phyloP scores from a whole-genome alignment of 2,329 filamentous ascomycete species.

The Escovopsis sp. region DNA sequence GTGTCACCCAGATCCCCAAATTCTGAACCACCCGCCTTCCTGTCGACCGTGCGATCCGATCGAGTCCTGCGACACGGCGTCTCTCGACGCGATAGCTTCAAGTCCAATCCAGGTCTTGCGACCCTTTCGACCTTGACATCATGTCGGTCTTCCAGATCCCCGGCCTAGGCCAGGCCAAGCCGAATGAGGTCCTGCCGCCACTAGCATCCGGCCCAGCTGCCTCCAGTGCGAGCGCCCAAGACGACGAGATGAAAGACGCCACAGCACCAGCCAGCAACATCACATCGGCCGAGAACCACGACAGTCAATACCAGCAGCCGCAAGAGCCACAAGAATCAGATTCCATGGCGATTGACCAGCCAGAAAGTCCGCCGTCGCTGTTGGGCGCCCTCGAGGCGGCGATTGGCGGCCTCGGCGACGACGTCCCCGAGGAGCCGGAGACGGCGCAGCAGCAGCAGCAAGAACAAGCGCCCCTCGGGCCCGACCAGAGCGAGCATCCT shows the following conservation, averaged over 20 bases:
- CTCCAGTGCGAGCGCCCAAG: constrained; percentile 13
- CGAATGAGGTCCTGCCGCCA: constrained; percentile 26
- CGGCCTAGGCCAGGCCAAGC: constrained; percentile 27
- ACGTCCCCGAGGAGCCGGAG: constrained; percentile 2
- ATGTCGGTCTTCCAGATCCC: constrained; percentile 31
- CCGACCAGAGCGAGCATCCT: constrained; percentile 33
- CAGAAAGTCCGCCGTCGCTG: constrained; percentile 22
- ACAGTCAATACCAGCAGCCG: background rate
- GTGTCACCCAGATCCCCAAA: too few species aligned
- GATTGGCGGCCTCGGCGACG: constrained; percentile 21
- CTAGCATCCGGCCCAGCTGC: constrained; percentile 19
- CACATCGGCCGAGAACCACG: constrained; percentile 1
- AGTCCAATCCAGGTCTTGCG: too few species aligned
- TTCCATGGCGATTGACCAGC: constrained; percentile 23
- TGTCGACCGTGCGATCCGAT: background rate
- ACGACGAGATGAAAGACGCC: constrained; percentile 10
- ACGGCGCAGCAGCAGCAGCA: constrained; percentile 3
- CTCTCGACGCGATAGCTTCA: background rate
- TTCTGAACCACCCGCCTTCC: background rate
- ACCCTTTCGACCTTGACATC: background rate
- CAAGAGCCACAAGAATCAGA: constrained; percentile 11
- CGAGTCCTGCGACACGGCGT: background rate
- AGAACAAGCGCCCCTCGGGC: constrained; percentile 13
- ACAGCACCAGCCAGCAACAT: constrained; percentile 1
- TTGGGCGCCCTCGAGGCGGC: constrained; percentile 30